Conservation (phyloP, 1,284 basidiomycete species). For the Malassezia dermatis region DNA sequence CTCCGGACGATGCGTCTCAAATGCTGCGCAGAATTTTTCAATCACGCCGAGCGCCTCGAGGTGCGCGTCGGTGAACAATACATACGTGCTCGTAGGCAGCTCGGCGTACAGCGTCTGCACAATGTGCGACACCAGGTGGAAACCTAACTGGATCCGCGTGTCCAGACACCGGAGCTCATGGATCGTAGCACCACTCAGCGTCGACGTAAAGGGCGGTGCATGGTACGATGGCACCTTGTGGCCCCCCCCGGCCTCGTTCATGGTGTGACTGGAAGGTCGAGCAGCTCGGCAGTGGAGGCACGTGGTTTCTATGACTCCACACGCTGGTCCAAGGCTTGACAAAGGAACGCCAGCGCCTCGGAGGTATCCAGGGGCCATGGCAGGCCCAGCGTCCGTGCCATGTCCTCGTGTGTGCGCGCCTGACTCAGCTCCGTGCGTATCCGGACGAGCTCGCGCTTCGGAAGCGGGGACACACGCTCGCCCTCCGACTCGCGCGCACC, state of each 20-base stretch:
- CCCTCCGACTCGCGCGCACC: conserved; percentile 2
- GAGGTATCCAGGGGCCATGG: conserved; percentile 8
- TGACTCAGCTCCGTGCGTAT: conserved; percentile 7
- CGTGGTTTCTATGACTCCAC: neutral
- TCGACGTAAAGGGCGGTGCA: conserved; percentile 31
- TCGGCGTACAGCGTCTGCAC: conserved; percentile 61
- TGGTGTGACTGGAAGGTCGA: neutral
- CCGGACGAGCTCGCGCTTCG: conserved; percentile 7
- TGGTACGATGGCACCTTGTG: conserved; percentile 44
- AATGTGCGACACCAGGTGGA: conserved; percentile 44
- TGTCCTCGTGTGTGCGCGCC: conserved; percentile 8
- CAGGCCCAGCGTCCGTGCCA: conserved; percentile 3
- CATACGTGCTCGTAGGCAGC: conserved; percentile 76
- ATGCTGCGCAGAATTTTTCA: conserved; percentile 43
- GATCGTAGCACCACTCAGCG: conserved; percentile 35
- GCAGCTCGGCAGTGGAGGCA: neutral
- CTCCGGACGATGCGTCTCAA: conserved; percentile 43
- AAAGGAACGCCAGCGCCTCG: neutral
- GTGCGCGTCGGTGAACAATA: conserved; percentile 83
- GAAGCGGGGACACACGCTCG: conserved; percentile 3
- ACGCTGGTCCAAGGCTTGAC: neutral
- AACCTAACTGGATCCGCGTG: conserved; percentile 43
- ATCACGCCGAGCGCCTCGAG: conserved; percentile 66
- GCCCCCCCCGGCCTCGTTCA: conserved; percentile 6
- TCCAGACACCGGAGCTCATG: conserved; percentile 39